Conservation (phyloP, 1,139 yeast species). For the Suhomyces guaymorum region DNA sequence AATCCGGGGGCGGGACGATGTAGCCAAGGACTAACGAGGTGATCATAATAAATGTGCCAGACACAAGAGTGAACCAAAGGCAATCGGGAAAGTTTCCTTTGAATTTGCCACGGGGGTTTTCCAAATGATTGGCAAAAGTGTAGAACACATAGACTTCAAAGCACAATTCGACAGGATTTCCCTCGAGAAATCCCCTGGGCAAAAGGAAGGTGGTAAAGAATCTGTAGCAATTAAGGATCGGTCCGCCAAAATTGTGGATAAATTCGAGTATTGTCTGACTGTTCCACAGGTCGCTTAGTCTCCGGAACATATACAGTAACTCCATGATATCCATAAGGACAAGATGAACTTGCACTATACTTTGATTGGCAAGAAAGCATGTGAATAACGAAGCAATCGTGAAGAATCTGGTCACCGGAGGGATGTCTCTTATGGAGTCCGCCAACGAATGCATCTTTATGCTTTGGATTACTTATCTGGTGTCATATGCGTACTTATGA, state of each 20-base stretch:
- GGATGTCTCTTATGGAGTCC: conserved; percentile 37
- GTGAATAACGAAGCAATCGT: conserved; percentile 38
- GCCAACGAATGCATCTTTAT: conserved; percentile 24
- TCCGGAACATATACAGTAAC: too few relatives aligned
- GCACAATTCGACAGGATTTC: conserved; percentile 38
- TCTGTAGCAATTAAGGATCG: too few relatives aligned
- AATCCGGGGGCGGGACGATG: conserved; percentile 23
- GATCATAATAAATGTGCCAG: conserved; percentile 47
- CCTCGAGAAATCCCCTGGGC: conserved; percentile 34
- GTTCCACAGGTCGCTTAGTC: too few relatives aligned
- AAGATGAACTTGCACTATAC: too few relatives aligned
- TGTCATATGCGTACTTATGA: too few relatives aligned
- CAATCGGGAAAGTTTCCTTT: conserved; percentile 56
- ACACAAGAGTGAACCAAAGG: conserved; percentile 51
- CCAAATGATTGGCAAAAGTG: conserved; percentile 57
- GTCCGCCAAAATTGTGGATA: too few relatives aligned
- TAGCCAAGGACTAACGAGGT: conserved; percentile 31
- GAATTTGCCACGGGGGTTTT: conserved; percentile 50
- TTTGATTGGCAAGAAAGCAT: too few relatives aligned
- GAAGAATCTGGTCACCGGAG: conserved; percentile 51
- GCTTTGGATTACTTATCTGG: too few relatives aligned
- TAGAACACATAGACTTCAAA: conserved; percentile 59
- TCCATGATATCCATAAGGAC: too few relatives aligned
- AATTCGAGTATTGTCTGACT: too few relatives aligned
- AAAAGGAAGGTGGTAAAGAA: conserved; percentile 52